These are phyloP conservation scores for Lentinula guzmanii DNA, from an alignment of 768 basidiomycete genomes.

Conservation along the genomic window DNA sequence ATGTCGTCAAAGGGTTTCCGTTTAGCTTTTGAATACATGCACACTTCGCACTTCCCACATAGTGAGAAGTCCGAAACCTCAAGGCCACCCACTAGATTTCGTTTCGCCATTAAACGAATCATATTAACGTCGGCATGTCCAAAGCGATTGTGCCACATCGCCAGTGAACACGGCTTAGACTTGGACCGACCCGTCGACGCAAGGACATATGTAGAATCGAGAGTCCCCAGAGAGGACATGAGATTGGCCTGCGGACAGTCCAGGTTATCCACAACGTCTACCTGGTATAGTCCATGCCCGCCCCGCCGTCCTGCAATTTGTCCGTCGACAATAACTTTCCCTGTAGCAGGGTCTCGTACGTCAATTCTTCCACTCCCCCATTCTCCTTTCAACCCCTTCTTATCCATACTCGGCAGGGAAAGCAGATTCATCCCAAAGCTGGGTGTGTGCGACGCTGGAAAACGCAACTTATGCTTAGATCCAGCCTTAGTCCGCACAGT, in stretches of 20 bases:
- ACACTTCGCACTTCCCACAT: neutral
- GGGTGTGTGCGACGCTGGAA: neutral
- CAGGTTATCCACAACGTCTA: too few species aligned
- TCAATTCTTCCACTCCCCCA: neutral
- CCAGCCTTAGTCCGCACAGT: neutral
- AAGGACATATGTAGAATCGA: neutral
- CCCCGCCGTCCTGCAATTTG: too few species aligned
- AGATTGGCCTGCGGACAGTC: too few species aligned
- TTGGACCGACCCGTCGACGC: neutral
- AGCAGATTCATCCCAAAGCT: neutral
- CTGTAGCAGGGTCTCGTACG: too few species aligned
- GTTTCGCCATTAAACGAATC: neutral
- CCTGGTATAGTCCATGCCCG: too few species aligned
- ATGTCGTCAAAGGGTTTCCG: slow-evolving; percentile 6
- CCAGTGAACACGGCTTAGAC: neutral
- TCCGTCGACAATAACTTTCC: too few species aligned
- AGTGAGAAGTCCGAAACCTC: neutral
- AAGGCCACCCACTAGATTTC: neutral
- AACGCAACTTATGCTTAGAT: neutral
- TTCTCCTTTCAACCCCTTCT: neutral
- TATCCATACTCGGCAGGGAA: neutral
- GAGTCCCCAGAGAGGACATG: neutral
- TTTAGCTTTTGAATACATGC: neutral
- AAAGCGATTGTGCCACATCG: neutral
- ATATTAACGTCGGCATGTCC: neutral